phyloP scores from a whole-genome alignment of 78 protist genomes.

The Paulinella micropora region DNA sequence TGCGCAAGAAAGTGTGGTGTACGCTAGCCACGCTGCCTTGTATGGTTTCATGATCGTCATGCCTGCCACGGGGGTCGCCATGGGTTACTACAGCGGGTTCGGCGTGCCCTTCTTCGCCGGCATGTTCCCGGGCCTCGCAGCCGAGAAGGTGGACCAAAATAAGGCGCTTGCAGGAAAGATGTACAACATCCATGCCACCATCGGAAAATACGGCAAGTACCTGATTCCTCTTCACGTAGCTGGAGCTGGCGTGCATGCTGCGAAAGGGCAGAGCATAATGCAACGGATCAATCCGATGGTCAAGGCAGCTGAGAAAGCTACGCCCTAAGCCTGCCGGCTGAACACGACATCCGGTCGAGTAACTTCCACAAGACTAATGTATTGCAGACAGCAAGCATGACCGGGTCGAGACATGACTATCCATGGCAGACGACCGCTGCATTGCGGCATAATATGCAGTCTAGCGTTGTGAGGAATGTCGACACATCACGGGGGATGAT shows the following conservation, averaged over 20 bases:
- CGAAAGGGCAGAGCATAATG: not conserved
- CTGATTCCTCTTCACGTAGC: not conserved
- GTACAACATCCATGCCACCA: not conserved
- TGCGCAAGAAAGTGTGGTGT: not conserved
- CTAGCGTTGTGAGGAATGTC: too few relatives aligned
- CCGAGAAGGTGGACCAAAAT: not conserved
- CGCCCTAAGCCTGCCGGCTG: too few relatives aligned
- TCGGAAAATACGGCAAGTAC: not conserved
- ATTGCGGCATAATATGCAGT: too few relatives aligned
- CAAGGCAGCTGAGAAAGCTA: too few relatives aligned
- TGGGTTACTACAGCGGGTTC: not conserved
- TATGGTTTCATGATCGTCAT: not conserved
- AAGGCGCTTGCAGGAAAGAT: not conserved
- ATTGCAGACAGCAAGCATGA: too few relatives aligned
- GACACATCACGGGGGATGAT: too few relatives aligned
- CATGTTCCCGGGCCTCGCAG: not conserved
- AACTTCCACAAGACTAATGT: too few relatives aligned
- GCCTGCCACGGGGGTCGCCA: not conserved
- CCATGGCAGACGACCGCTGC: too few relatives aligned
- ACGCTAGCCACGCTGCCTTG: not conserved
- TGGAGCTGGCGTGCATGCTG: not conserved
- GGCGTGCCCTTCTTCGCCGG: constrained; percentile 1
- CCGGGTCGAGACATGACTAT: too few relatives aligned
- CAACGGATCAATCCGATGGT: too few relatives aligned
- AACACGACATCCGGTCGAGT: too few relatives aligned